These are phyloP conservation scores for Gloeostereum incarnatum DNA, from an alignment of 768 basidiomycete species.

Conservation along the genomic window DNA sequence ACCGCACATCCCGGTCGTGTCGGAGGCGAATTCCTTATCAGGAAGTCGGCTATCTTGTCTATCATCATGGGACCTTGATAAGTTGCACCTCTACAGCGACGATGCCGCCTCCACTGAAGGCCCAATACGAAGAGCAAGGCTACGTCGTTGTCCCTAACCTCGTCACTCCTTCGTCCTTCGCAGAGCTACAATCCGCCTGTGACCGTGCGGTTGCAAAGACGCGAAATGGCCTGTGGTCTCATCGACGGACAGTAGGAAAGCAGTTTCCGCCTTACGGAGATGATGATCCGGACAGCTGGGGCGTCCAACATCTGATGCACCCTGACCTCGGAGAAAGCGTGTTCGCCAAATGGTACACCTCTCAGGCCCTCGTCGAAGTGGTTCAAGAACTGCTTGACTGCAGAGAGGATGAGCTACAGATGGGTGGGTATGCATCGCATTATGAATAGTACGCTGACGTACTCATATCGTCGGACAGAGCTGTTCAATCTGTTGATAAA, in stretches of 20 bases:
- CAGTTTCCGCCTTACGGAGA: constrained; percentile 70
- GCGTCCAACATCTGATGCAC: constrained; percentile 78
- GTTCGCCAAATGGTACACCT: constrained; percentile 65
- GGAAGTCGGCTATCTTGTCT: too few species aligned
- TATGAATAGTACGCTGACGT: neutral
- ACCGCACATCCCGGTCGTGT: too few species aligned
- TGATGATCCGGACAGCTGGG: constrained; percentile 63
- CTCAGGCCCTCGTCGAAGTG: constrained; percentile 31
- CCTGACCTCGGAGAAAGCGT: constrained; percentile 47
- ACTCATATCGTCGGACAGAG: constrained; percentile 30
- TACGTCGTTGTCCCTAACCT: constrained; percentile 57
- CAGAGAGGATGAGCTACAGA: constrained; percentile 49
- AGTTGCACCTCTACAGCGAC: too few species aligned
- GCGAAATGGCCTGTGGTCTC: constrained; percentile 51
- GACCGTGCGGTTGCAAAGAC: constrained; percentile 41
- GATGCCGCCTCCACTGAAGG: too few species aligned
- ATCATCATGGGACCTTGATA: too few species aligned
- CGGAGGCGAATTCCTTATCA: too few species aligned
- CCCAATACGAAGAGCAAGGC: constrained; percentile 48
- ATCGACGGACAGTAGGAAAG: constrained; percentile 64
- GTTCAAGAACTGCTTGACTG: constrained; percentile 46
- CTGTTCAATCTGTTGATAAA: constrained; percentile 73
- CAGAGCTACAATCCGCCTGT: constrained; percentile 38
- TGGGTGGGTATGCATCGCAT: constrained; percentile 49
- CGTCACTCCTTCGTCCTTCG: constrained; percentile 27